Evolutionary conservation across 805 yeast species (phyloP).

Genomic region (Wickerhamiella vanderwaltii): DNA sequence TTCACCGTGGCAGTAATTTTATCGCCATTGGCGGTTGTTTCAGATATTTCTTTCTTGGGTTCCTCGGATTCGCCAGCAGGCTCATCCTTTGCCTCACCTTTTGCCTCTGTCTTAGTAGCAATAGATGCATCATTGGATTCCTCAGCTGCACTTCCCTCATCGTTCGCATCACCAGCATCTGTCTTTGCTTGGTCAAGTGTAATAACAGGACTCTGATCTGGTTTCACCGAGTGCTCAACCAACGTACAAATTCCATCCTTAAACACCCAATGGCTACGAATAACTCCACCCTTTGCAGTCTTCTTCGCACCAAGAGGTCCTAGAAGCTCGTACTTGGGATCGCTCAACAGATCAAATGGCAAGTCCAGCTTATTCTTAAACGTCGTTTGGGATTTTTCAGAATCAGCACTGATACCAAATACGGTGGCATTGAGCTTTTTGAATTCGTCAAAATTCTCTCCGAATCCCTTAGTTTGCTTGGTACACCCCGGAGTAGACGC

Average conservation of each 20-base stretch:
- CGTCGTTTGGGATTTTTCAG: conserved; percentile 62
- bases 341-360: conserved; percentile 64
- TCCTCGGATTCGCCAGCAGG: too few species aligned
- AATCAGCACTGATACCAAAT: conserved; percentile 74
- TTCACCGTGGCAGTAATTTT: conserved; percentile 3
- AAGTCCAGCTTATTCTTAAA: conserved; percentile 64
- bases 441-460: conserved; percentile 48
- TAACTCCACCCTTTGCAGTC: conserved; percentile 57
- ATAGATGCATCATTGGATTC: background rate
- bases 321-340: conserved; percentile 58
- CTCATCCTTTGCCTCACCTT: too few species aligned
- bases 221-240: conserved; percentile 41
- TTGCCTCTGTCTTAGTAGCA: background rate
- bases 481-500: conserved; percentile 97
- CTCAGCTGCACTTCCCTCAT: background rate
- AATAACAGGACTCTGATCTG: conserved; percentile 25
- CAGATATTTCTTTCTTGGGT: background rate
- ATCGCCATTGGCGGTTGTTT: background rate
- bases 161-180: conserved; percentile 5
- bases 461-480: conserved; percentile 82
- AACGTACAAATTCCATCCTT: conserved; percentile 56
- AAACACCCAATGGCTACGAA: conserved; percentile 88
- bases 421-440: conserved; percentile 43
- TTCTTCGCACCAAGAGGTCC: conserved; percentile 75
- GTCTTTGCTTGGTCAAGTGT: conserved; percentile 22